phyloP scores from a whole-genome alignment of 1,284 basidiomycete genomes.

The Neolentinus lepideus region DNA sequence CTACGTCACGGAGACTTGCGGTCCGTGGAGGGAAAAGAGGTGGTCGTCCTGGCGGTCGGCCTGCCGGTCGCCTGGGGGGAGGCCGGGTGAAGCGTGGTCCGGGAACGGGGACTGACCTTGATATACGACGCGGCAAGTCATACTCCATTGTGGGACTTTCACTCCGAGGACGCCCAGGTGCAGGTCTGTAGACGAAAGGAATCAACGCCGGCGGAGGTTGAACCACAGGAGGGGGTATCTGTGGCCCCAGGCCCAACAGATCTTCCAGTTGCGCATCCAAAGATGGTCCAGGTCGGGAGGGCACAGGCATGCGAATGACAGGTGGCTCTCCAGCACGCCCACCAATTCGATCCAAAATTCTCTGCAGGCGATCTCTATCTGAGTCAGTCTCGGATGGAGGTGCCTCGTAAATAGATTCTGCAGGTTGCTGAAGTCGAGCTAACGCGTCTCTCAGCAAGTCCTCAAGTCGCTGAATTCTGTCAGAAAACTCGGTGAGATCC shows the following conservation, averaged over 20 bases:
- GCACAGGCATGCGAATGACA: conserved; percentile 32
- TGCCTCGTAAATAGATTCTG: conserved; percentile 10
- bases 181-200: conserved; percentile 47
- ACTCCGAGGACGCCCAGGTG: conserved; percentile 36
- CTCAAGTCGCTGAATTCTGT: conserved; percentile 33
- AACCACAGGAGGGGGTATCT: conserved; percentile 29
- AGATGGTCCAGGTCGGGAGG: conserved; percentile 36
- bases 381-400: conserved; percentile 12
- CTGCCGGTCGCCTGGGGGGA: background rate
- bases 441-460: conserved; percentile 27
- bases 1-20: background rate
- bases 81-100: background rate
- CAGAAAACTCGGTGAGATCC: conserved; percentile 27
- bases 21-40: background rate
- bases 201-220: conserved; percentile 46
- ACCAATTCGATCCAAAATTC: conserved; percentile 13
- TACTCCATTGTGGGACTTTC: conserved; percentile 30
- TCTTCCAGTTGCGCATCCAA: conserved; percentile 54
- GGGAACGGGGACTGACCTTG: background rate
- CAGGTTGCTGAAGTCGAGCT: conserved; percentile 3
- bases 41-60: background rate
- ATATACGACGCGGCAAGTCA: conserved; percentile 19
- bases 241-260: conserved; percentile 39
- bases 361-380: conserved; percentile 9
- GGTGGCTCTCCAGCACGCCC: conserved; percentile 11